Conservation (phyloP, 2,329 filamentous ascomycete genomes). For the Pleurostoma richardsiae region DNA sequence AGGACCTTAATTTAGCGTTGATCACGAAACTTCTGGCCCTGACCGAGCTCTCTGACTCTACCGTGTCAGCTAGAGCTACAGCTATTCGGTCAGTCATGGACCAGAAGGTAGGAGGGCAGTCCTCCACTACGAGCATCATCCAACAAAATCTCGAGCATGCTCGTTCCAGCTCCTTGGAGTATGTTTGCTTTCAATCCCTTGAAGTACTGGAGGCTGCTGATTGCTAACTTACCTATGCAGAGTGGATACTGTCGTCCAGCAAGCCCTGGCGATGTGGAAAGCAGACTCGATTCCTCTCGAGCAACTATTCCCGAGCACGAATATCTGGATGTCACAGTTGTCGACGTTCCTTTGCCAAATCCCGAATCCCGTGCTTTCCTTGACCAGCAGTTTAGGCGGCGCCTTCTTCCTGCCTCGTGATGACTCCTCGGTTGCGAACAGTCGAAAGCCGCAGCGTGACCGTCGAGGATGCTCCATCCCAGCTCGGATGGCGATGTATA, state of each 20-base stretch:
- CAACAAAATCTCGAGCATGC: constrained; percentile 49
- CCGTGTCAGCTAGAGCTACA: constrained; percentile 32
- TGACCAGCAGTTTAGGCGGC: constrained; percentile 69
- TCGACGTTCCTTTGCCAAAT: constrained; percentile 43
- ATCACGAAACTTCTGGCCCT: constrained; percentile 49
- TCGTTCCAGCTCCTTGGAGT: constrained; percentile 44
- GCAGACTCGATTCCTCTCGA: constrained; percentile 24
- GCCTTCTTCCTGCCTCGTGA: constrained; percentile 53
- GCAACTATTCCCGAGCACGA: constrained; percentile 57
- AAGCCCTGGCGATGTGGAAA: constrained; percentile 34
- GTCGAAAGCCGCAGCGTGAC: constrained; percentile 44
- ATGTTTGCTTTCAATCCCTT: constrained; percentile 16
- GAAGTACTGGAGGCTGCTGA: constrained; percentile 10
- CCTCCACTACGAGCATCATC: constrained; percentile 45
- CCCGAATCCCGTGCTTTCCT: constrained; percentile 61
- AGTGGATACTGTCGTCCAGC: constrained; percentile 48
- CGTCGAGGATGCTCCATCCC: constrained; percentile 65
- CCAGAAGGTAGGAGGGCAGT: constrained; percentile 30
- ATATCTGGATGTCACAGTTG: constrained; percentile 63
- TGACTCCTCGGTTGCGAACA: constrained; percentile 2
- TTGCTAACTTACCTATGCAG: constrained; percentile 17
- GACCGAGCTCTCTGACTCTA: constrained; percentile 40
- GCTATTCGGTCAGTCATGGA: constrained; percentile 41
- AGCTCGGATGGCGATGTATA: constrained; percentile 71
- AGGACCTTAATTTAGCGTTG: constrained; percentile 41